Evolutionary conservation across 2,329 filamentous ascomycete species (phyloP), one percentile per base, ranked within the genome.

Genomic region (Didymellaceae sp.): DNA sequence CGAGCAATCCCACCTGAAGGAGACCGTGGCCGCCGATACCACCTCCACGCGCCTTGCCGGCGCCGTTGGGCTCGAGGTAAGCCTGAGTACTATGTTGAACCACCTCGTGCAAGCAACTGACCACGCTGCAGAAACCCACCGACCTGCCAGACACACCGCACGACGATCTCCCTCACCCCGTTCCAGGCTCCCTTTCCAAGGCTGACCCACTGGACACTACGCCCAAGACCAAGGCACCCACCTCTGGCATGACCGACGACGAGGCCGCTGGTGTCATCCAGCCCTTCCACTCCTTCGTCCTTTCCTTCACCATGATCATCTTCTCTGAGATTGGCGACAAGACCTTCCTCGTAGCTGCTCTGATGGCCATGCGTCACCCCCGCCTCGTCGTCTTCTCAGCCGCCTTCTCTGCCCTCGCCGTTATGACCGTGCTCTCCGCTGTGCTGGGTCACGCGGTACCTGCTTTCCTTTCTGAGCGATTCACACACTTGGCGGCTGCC

Each of bases 351-450:
- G 91, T 99, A 17, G 94, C 94, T 6, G 93, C 92, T 6, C 84
- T 99, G 14, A 99, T 99, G 94, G 94, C 94, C 10, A 99, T 99
- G 94, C 94, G 96, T 72, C 93, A 99, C 67, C 89, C 94, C 55
- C 88, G 94, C 43, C 79, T 96, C 58, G 83, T 97, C 10, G 94
- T 99, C 55, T 99, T 99, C 76, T 89, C 90, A 2, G 91, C 94
- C 6, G 94, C 94, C n/a, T 93, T 96, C 65, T 86, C 87, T 44
- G 95, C 94, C 8, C 81, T 99, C 35, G 84, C 96, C 52, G 84
- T 89, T 70, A 99, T 99, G 94, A 99, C 94, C 0, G 83, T 97
- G 8, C 83, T 99, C 13, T 97, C 94, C 1, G 94, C 94, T 7
- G 81, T 97, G 5, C 82, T 97, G 3, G 94, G 94, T 16, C 94